phyloP scores from a whole-genome alignment of 352 stramenopile genomes.

The Blastocystis sp. region DNA sequence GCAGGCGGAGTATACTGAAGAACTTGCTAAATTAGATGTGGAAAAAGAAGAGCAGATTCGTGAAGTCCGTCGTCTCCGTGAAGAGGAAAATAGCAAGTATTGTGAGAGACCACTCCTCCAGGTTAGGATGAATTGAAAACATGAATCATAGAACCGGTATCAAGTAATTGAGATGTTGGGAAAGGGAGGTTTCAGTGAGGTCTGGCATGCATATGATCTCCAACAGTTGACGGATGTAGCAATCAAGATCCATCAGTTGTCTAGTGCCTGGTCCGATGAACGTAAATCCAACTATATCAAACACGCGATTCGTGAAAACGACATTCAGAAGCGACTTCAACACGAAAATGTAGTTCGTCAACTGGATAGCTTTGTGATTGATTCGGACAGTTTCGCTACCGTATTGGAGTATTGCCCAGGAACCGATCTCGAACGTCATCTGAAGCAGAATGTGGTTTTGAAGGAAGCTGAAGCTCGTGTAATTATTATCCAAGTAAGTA shows the following conservation, averaged over 20 bases:
- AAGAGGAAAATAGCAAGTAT: constrained; percentile 70
- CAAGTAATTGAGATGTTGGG: constrained; percentile 81
- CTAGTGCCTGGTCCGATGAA: constrained; percentile 80
- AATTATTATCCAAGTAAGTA: constrained; percentile 80
- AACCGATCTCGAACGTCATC: constrained; percentile 79
- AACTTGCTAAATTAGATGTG: constrained; percentile 8
- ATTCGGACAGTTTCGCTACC: constrained; percentile 84
- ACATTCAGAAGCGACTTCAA: constrained; percentile 81
- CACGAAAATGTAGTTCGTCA: constrained; percentile 84
- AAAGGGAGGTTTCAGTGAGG: constrained; percentile 86
- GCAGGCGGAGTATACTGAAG: constrained; percentile 56
- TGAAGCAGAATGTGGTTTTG: constrained; percentile 78
- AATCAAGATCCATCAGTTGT: constrained; percentile 87
- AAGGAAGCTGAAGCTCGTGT: constrained; percentile 80
- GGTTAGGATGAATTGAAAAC: background rate
- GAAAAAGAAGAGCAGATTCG: constrained; percentile 65
- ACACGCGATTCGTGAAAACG: constrained; percentile 86
- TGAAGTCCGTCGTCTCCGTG: constrained; percentile 45
- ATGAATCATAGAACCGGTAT: constrained; percentile 74
- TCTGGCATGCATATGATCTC: constrained; percentile 80
- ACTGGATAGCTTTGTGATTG: constrained; percentile 88
- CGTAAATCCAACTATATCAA: constrained; percentile 87
- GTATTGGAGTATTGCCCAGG: constrained; percentile 85
- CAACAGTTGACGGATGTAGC: constrained; percentile 77
- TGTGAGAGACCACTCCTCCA: constrained; percentile 71